Evolutionary conservation across 805 yeast species (phyloP).

Genomic region (Ogataea nakhonphanomensis): DNA sequence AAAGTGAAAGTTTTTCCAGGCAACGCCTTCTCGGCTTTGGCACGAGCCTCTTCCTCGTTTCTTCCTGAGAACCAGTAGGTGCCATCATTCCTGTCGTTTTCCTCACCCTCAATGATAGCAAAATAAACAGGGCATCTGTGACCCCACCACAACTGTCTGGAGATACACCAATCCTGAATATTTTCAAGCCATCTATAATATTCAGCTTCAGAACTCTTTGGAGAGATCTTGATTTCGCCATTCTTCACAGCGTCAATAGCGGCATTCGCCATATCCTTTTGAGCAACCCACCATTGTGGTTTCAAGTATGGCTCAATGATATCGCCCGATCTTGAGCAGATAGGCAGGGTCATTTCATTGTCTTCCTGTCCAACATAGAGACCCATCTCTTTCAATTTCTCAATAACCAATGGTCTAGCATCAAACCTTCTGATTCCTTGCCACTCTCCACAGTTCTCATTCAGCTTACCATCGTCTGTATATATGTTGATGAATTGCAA

Average conservation of each 20-base stretch:
- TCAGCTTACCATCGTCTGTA: conserved; percentile 88
- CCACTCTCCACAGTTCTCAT: conserved; percentile 93
- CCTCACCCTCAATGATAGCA: conserved; percentile 73
- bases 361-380: conserved; percentile 81
- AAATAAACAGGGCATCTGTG: conserved; percentile 97
- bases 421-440: conserved; percentile 89
- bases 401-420: conserved; percentile 84
- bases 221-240: conserved; percentile 78
- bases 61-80: conserved; percentile 91
- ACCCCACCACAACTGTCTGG: conserved; percentile 91
- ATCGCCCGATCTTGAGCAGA: conserved; percentile 95
- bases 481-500: conserved; percentile 85
- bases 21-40: conserved; percentile 73
- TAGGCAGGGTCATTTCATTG: conserved; percentile 93
- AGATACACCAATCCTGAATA: conserved; percentile 99
- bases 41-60: conserved; percentile 74
- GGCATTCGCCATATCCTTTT: conserved; percentile 79
- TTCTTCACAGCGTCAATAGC: conserved; percentile 82
- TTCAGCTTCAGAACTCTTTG: conserved; percentile 88
- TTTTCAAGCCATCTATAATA: conserved; percentile 93
- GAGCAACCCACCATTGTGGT: conserved; percentile 99
- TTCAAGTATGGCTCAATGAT: conserved; percentile 93
- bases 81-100: conserved; percentile 58
- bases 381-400: conserved; percentile 67
- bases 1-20: conserved; percentile 67